These are phyloP conservation scores for Phytophthora pisi DNA, from an alignment of 352 stramenopile genomes.

Conservation along the genomic window DNA sequence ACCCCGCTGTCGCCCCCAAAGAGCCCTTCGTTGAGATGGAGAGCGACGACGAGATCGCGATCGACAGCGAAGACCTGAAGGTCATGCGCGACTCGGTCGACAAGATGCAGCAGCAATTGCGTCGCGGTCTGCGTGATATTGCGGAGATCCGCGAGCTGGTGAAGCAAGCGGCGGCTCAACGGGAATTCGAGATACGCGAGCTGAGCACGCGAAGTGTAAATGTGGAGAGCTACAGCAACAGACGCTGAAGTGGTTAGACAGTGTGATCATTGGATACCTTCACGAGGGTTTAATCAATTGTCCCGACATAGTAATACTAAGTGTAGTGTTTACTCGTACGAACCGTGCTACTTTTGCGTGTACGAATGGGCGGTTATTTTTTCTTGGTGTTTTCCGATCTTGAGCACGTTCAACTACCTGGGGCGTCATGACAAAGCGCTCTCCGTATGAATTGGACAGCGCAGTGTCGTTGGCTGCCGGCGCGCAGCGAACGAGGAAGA, in stretches of 20 bases:
- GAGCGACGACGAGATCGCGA: slow-evolving; percentile 16
- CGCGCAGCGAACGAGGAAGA: slow-evolving; percentile 24
- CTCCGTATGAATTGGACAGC: slow-evolving; percentile 42
- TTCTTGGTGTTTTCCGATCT: slow-evolving; percentile 1
- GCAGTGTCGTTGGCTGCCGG: slow-evolving; percentile 7
- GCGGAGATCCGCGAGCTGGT: slow-evolving; percentile 35
- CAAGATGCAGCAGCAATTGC: slow-evolving; percentile 38
- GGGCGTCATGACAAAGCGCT: slow-evolving; percentile 42
- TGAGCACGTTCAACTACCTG: slow-evolving; percentile 2
- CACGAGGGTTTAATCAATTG: slow-evolving; percentile 3
- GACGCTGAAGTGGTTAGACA: neutral
- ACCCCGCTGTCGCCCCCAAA: neutral
- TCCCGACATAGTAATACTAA: slow-evolving; percentile 9
- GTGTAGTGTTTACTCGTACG: slow-evolving; percentile 16
- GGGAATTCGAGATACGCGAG: slow-evolving; percentile 9
- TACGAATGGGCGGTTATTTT: slow-evolving; percentile 19
- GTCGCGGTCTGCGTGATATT: slow-evolving; percentile 30
- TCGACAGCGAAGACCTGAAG: slow-evolving; percentile 27
- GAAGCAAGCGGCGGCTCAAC: slow-evolving; percentile 14
- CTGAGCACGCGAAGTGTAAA: neutral
- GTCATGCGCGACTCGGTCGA: slow-evolving; percentile 35
- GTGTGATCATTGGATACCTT: slow-evolving; percentile 10
- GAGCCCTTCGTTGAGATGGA: slow-evolving; percentile 8
- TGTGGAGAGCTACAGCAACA: neutral
- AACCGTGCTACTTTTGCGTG: slow-evolving; percentile 4